Percentiles rank a stretch among this genome's conserved stretches.
phyloP scores from a whole-genome alignment of 2,329 filamentous ascomycete species.

The Pseudogymnoascus sp. region DNA sequence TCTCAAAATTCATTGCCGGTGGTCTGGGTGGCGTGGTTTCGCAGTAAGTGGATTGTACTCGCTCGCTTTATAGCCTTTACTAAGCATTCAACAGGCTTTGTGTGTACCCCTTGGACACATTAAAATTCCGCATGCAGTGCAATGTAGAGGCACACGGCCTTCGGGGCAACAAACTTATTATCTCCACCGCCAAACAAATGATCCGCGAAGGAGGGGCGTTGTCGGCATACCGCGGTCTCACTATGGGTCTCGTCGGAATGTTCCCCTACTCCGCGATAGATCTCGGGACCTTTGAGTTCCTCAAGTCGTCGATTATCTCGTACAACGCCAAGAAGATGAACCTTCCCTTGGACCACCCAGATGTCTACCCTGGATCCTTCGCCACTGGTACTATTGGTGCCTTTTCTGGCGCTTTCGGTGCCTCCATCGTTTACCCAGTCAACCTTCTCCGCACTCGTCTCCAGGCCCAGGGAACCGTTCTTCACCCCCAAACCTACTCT shows the following conservation, averaged over 20 bases:
- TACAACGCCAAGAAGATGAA: constrained; percentile 63
- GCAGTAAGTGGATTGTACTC: constrained; percentile 51
- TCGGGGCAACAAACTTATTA: constrained; percentile 74
- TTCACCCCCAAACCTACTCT: constrained; percentile 84
- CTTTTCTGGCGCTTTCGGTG: constrained; percentile 83
- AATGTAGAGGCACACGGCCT: constrained; percentile 82
- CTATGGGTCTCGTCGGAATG: constrained; percentile 91
- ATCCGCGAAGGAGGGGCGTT: constrained; percentile 65
- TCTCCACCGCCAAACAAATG: constrained; percentile 81
- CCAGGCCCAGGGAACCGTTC: constrained; percentile 89
- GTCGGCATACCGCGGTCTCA: constrained; percentile 83
- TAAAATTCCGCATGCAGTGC: constrained; percentile 77
- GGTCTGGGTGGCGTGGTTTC: constrained; percentile 90
- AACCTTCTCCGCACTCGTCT: constrained; percentile 87
- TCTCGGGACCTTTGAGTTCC: constrained; percentile 87
- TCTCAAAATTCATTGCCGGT: constrained; percentile 84
- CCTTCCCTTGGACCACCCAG: constrained; percentile 76
- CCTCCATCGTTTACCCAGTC: constrained; percentile 88
- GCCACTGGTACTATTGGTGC: constrained; percentile 84
- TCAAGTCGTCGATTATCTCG: constrained; percentile 67
- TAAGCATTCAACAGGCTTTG: constrained; percentile 53
- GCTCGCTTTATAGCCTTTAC: background rate
- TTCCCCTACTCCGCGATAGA: constrained; percentile 98
- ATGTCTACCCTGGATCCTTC: constrained; percentile 63
- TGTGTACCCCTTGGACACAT: constrained; percentile 58